phyloP scores from a whole-genome alignment of 208 protist species.

The Leishmania lainsoni region DNA sequence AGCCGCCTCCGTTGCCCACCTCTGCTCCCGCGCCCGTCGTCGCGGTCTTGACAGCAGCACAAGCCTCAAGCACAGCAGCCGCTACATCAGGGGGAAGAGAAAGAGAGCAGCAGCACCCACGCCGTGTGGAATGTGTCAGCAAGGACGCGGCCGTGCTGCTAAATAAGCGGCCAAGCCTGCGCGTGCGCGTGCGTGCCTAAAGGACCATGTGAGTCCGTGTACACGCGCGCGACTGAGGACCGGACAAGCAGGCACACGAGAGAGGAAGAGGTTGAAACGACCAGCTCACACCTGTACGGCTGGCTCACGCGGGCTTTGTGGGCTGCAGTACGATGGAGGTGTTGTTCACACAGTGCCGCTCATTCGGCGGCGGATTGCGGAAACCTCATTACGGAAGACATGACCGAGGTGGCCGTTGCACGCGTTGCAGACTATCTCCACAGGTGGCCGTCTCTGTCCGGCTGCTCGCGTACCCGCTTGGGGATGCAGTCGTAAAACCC shows the following conservation, averaged over 20 bases:
- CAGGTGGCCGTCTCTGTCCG: constrained; percentile 68
- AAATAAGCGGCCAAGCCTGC: background rate
- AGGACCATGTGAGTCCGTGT: background rate
- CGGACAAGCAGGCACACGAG: background rate
- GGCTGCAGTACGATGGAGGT: constrained; percentile 68
- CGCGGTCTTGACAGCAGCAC: background rate
- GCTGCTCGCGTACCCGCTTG: constrained; percentile 71
- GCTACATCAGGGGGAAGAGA: background rate
- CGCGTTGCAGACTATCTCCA: constrained; percentile 92
- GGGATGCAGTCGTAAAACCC: constrained; percentile 87
- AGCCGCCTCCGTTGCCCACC: background rate
- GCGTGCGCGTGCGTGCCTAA: too few relatives aligned
- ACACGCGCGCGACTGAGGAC: background rate
- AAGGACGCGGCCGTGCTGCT: background rate
- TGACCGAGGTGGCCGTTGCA: constrained; percentile 94
- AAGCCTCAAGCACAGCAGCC: background rate
- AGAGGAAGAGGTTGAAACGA: background rate
- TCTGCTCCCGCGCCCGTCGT: background rate
- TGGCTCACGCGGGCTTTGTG: background rate
- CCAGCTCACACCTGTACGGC: background rate
- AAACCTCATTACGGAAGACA: constrained; percentile 92
- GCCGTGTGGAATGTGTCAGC: background rate
- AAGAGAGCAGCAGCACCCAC: background rate
- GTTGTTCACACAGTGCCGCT: constrained; percentile 92
- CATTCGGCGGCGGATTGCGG: constrained; percentile 86